Percentiles rank a stretch among this genome's conserved stretches.
phyloP scores from a whole-genome alignment of 202 grass and related monocot species.

The Setaria viridis region DNA sequence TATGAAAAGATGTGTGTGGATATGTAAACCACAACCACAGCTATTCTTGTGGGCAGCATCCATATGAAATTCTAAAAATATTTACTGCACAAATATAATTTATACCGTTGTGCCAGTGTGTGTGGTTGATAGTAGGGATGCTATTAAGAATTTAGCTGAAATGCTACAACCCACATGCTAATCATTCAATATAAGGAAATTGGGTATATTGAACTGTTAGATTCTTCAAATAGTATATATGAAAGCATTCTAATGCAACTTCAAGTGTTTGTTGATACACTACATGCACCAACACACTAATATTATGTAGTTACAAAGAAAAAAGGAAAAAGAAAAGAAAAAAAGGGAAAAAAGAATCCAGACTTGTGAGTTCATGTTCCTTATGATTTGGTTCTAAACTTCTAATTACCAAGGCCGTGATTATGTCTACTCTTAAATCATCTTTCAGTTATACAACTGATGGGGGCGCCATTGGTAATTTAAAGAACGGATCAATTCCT shows the following conservation, averaged over 20 bases:
- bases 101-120: neutral
- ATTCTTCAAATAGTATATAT: conserved; percentile 11
- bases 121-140: conserved; percentile 5
- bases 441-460: conserved; percentile 95
- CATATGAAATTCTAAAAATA: conserved; percentile 10
- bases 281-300: neutral
- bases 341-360: neutral
- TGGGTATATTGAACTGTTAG: neutral
- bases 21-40: neutral
- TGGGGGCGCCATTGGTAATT: conserved; percentile 62
- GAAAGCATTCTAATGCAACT: conserved; percentile 9
- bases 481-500: conserved; percentile 80
- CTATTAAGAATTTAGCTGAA: conserved; percentile 21
- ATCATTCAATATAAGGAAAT: neutral
- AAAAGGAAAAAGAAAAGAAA: neutral
- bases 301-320: conserved; percentile 20
- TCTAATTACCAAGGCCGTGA: neutral
- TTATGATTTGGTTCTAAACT: neutral
- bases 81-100: conserved; percentile 28
- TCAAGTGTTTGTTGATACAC: too few relatives aligned
- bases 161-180: neutral
- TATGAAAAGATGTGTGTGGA: conserved; percentile 17
- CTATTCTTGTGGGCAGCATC: neutral
- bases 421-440: conserved; percentile 31
- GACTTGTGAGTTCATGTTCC: conserved; percentile 26